Base-by-base conservation (phyloP, 2,329 filamentous ascomycete genomes). In the Sordariomycetes sp. region DNA sequence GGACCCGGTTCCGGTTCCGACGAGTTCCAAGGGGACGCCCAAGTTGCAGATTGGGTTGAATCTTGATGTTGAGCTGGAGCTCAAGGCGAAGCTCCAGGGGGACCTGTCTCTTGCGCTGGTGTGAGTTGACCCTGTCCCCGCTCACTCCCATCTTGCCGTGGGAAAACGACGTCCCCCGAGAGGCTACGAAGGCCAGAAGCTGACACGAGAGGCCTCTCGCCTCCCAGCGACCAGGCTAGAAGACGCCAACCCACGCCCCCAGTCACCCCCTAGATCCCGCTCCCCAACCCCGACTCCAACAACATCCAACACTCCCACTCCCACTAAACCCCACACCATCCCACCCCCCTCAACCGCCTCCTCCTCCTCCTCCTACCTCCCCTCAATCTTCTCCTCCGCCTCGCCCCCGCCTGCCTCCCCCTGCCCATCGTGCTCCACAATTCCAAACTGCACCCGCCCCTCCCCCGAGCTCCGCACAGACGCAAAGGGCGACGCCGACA, bases 41-140 rank as follows among this genome's bases (percentile, higher is more conserved):
- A 50, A 22, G 45, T 70, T 91, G 66, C 76, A 82, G 58, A 70
- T 90, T 36, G 87, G 90, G 66, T 73, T 89, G 58, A 90, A 90
- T 68, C 70, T 90, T 54, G 86, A 90, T 64, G 77, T 90, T 54
- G 86, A 90, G 70, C 84, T 90, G 61, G 84, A 89, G 69, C 73
- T 90, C 57, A 90, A 89, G 75, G 87, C 87, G 25, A 85, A 82
- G 67, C 87, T 90, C 60, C 80, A 89, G 63, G 87, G 87, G 62
- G 87, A 90, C 71, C 68, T 90, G 64, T 88, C 85, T 22, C 69
- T 89, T 59, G 82, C 80, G 56, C 74, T 89, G 64, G 80, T 86
- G 86, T 72, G 70, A 62, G 71, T 52, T 34, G 25, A 52, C 20
- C 20, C 25, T 32, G 28, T 32, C 52, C 5, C 50, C 25, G 36